Conservation (phyloP, 1,284 basidiomycete genomes). For the Coniferiporia sulphurascens region DNA sequence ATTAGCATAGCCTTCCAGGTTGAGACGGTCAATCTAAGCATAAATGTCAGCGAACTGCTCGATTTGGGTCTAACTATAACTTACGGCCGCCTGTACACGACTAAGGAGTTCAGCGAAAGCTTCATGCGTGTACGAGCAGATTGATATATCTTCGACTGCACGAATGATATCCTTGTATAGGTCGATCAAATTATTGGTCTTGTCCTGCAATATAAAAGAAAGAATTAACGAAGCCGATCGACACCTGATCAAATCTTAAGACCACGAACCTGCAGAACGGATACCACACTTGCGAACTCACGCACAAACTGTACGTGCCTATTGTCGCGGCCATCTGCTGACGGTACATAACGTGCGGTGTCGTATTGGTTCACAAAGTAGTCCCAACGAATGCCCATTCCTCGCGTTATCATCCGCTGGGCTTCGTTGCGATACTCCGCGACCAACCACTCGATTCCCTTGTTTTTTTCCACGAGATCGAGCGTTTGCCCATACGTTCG, state of each 20-base stretch:
- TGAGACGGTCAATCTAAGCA: constrained; percentile 82
- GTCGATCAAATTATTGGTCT: constrained; percentile 90
- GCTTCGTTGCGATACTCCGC: constrained; percentile 89
- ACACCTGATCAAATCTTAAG: constrained; percentile 62
- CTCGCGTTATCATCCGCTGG: constrained; percentile 86
- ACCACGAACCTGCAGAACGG: constrained; percentile 66
- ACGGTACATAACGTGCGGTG: constrained; percentile 65
- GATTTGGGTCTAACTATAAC: constrained; percentile 25
- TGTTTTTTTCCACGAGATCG: constrained; percentile 83
- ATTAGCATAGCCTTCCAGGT: constrained; percentile 95
- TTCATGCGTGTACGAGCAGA: constrained; percentile 80
- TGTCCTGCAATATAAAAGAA: constrained; percentile 58
- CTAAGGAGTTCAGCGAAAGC: constrained; percentile 77
- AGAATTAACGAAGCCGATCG: constrained; percentile 78
- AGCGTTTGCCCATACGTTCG: constrained; percentile 94
- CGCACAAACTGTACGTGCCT: constrained; percentile 91
- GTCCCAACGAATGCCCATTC: constrained; percentile 97
- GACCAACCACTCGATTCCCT: constrained; percentile 88
- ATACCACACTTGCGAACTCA: constrained; percentile 91
- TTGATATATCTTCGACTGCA: constrained; percentile 81
- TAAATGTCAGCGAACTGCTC: not conserved
- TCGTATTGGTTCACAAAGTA: constrained; percentile 93
- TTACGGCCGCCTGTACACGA: constrained; percentile 82
- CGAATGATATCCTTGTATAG: constrained; percentile 83
- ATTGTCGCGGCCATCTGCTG: constrained; percentile 76